phyloP scores from a whole-genome alignment of 371 early-diverging fungal genomes.

The Mucor racemosus region DNA sequence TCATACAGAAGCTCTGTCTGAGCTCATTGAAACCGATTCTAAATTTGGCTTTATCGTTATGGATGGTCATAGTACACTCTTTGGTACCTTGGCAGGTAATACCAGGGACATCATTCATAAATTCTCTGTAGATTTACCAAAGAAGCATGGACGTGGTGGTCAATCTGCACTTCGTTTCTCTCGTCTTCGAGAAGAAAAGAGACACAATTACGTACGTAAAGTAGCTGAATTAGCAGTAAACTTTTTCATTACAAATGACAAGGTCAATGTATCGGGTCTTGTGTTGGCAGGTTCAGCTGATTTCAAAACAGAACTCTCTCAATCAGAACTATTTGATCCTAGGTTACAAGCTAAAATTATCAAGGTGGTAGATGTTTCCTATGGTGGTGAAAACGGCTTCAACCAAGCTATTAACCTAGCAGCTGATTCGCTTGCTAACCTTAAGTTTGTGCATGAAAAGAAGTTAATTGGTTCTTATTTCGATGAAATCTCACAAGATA shows the following conservation, averaged over 20 bases:
- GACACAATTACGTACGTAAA: constrained; percentile 99
- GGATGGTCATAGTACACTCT: constrained; percentile 99
- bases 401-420: constrained; percentile 98
- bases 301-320: constrained; percentile 96
- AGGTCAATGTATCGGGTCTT: constrained; percentile 89
- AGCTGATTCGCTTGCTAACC: constrained; percentile 93
- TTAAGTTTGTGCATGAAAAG: constrained; percentile 99
- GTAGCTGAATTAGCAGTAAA: constrained; percentile 96
- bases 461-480: constrained; percentile 96
- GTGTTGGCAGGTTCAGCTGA: constrained; percentile 98
- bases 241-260: constrained; percentile 51
- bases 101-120: constrained; percentile 96
- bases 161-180: constrained; percentile 99
- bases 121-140: constrained; percentile 97
- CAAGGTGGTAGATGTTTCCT: constrained; percentile 97
- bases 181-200: constrained; percentile 98
- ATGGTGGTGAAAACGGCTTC: constrained; percentile 99
- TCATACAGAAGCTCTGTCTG: constrained; percentile 96
- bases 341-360: constrained; percentile 91
- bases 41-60: constrained; percentile 99
- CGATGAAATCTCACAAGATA: constrained; percentile 96
- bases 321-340: constrained; percentile 95
- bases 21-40: constrained; percentile 94
- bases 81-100: constrained; percentile 98
- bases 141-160: constrained; percentile 99